A percentile compares a stretch with the other conserved stretches of the same genome.
These are phyloP conservation scores for Leccinum subrobustum DNA, from an alignment of 1,284 basidiomycete species.

Conservation along the genomic window DNA sequence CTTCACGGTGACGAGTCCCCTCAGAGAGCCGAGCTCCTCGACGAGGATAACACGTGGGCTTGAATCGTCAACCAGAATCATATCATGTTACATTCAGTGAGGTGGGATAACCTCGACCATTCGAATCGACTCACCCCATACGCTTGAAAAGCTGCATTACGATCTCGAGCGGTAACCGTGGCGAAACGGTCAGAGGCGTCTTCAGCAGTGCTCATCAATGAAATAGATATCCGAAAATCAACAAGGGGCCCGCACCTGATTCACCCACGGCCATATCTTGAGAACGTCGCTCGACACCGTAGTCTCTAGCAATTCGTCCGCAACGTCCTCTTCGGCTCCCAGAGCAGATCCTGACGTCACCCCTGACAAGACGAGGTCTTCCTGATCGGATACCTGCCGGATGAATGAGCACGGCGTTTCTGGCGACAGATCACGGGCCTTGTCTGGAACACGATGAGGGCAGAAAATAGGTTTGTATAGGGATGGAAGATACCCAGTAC, in stretches of 20 bases:
- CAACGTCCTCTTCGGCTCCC: constrained; percentile 66
- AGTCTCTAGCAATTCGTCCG: constrained; percentile 58
- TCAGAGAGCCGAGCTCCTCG: constrained; percentile 78
- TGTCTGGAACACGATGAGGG: constrained; percentile 48
- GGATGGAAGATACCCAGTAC: constrained; percentile 64
- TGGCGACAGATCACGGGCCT: constrained; percentile 60
- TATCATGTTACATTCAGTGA: neutral
- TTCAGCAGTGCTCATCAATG: constrained; percentile 34
- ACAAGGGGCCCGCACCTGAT: constrained; percentile 59
- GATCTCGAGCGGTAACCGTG: constrained; percentile 91
- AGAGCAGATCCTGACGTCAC: constrained; percentile 51
- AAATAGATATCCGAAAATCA: neutral
- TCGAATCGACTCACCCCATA: constrained; percentile 74
- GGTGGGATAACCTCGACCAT: neutral
- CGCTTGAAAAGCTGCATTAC: constrained; percentile 95
- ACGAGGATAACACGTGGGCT: constrained; percentile 95
- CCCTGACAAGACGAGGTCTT: constrained; percentile 48
- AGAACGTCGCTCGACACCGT: constrained; percentile 58
- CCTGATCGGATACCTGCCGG: constrained; percentile 43
- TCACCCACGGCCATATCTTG: constrained; percentile 89
- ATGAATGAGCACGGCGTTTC: constrained; percentile 76
- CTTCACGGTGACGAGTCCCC: constrained; percentile 92
- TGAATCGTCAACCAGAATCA: neutral
- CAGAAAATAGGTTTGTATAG: neutral
- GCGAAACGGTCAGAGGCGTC: constrained; percentile 93